Evolutionary conservation across 306 rosid genomes (phyloP).

Genomic region (Pterocarpus santalinus): DNA sequence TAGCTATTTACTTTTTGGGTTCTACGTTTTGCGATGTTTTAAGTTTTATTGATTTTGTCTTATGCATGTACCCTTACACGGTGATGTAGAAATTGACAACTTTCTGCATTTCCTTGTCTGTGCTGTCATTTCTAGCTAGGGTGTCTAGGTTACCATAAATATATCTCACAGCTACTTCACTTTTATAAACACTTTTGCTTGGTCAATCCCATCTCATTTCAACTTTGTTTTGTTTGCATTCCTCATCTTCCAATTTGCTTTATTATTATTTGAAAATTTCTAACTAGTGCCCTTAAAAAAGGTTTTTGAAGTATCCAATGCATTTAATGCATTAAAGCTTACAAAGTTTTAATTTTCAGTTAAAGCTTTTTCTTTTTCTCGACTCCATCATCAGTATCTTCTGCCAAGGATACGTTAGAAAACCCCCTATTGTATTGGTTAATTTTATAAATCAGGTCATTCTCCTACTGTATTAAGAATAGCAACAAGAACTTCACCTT

Average conservation of each 20-base stretch:
- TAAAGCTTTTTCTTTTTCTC: background rate
- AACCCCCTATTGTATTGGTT: background rate
- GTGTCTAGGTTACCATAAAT: constrained; percentile 24
- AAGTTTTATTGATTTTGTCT: background rate
- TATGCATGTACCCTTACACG: constrained; percentile 1
- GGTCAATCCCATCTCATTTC: constrained; percentile 25
- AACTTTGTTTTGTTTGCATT: constrained; percentile 17
- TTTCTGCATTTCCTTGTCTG: background rate
- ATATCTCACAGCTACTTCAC: constrained; percentile 5
- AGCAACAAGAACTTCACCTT: constrained; percentile 17
- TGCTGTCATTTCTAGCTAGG: constrained; percentile 1
- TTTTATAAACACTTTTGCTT: constrained; percentile 29
- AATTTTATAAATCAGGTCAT: constrained; percentile 12
- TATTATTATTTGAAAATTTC: background rate
- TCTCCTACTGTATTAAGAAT: constrained; percentile 5
- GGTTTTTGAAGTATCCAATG: too few relatives aligned
- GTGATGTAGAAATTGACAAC: constrained; percentile 12
- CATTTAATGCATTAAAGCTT: too few relatives aligned
- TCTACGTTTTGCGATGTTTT: constrained; percentile 5
- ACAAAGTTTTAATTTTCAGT: background rate
- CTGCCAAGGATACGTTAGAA: background rate
- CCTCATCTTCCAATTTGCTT: constrained; percentile 30
- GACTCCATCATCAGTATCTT: background rate
- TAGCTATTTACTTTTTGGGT: background rate
- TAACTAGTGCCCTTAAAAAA: too few relatives aligned